Evolutionary conservation across 352 stramenopile genomes (phyloP), one percentile per base, ranked within the genome.

Genomic region (Thraustochytrium sp.): DNA sequence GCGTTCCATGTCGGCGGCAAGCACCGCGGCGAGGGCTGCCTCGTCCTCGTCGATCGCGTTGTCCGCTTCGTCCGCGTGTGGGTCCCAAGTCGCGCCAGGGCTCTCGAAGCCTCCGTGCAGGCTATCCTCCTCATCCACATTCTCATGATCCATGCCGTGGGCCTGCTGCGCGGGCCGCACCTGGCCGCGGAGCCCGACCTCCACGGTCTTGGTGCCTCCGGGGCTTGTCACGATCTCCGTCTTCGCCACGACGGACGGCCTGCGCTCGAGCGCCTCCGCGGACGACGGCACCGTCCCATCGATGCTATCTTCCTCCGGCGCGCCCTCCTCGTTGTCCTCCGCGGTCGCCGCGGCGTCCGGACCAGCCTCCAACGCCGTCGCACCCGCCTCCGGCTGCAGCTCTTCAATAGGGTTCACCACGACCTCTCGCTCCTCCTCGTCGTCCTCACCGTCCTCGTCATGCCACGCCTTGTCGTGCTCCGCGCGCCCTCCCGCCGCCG

Each of bases 221-320:
- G 68, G 68, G 68, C 68, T 80, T 44, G 68, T 80, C 9, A 26
- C 29, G 53, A 80, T 46, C 26, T 80, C 68, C 8, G 68, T 80
- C 26, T 44, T 80, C 13, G 68, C 76, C 16, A 80, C 68, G 26
- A 80, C 46, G 18, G 68, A 80, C 23, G 68, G 49, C 9, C 68
- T 29, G 8, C 68, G 46, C 53, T 63, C 48, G 34, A 77, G 49
- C 23, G 13, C 65, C 9, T 77, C 65, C 9, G 29, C 61, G 2
- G 61, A 46, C 21, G 36, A 51, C 36, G 36, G 36, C 61, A 29
- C 34, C 64, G 49, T n/a, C 40, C 65, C 46, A 77, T 77, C 65
- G 34, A 77, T 61, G 46, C 65, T 77, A 29, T 77, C 46, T 29
- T 77, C 65, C 46, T 77, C 61, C n/a, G 37, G 9, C 1, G 5